phyloP scores from a whole-genome alignment of 2,329 filamentous ascomycete genomes.

The Xylaria sp. region DNA sequence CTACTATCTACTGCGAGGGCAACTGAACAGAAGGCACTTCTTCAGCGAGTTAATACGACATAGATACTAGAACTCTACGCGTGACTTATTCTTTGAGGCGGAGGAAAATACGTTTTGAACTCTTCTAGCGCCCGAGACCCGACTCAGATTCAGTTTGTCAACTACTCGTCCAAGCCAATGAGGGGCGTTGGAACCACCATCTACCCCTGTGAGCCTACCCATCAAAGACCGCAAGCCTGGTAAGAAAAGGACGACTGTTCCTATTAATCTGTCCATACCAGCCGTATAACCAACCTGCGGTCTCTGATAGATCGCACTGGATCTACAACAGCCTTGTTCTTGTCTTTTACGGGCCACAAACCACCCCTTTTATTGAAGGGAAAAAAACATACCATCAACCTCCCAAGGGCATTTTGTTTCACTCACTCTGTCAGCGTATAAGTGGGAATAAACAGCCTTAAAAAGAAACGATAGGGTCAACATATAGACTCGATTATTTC shows the following conservation, averaged over 20 bases:
- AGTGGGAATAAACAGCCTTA: conserved; percentile 21
- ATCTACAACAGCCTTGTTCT: conserved; percentile 33
- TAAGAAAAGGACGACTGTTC: conserved; percentile 38
- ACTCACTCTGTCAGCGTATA: conserved; percentile 27
- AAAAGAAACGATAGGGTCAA: conserved; percentile 32
- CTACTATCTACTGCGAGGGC: no score
- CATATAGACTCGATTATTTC: conserved; percentile 33
- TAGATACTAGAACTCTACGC: conserved; percentile 7
- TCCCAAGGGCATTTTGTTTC: conserved; percentile 36
- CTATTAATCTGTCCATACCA: conserved; percentile 40
- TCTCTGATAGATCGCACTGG: conserved; percentile 32
- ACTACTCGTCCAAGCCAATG: conserved; percentile 39
- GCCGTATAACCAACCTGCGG: conserved; percentile 30
- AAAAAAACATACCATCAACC: conserved; percentile 22
- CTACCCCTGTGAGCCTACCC: conserved; percentile 36
- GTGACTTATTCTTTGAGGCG: conserved; percentile 24
- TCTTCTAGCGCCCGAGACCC: conserved; percentile 43
- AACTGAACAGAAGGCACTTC: not conserved
- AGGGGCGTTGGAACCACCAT: conserved; percentile 29
- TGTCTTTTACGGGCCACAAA: conserved; percentile 25
- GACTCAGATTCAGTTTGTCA: conserved; percentile 45
- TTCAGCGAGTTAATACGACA: conserved; percentile 19
- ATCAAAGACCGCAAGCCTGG: conserved; percentile 40
- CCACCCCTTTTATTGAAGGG: conserved; percentile 12
- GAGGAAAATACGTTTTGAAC: conserved; percentile 38